Evolutionary conservation across 1,139 yeast genomes (phyloP).

Genomic region (Debaryomyces coudertii): DNA sequence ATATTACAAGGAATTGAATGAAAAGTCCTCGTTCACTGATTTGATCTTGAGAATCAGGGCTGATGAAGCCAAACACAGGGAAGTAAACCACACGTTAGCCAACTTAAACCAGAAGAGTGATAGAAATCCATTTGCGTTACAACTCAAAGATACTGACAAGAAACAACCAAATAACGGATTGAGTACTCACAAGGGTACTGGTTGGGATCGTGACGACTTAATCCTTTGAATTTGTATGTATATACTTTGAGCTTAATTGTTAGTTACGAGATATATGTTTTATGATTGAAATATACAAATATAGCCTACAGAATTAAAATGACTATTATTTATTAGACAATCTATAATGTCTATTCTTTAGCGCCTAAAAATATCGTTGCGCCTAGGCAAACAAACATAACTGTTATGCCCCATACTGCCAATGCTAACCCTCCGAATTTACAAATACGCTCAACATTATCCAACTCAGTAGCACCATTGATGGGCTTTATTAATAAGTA

Average conservation of each 20-base stretch:
- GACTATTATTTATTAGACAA: neutral
- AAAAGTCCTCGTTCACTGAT: slow-evolving; percentile 59
- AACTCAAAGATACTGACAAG: slow-evolving; percentile 35
- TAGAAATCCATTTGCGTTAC: slow-evolving; percentile 70
- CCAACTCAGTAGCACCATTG: slow-evolving; percentile 37
- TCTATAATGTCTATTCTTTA: slow-evolving; percentile 31
- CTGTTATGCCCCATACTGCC: slow-evolving; percentile 73
- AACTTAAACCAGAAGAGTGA: slow-evolving; percentile 57
- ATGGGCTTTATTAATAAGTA: slow-evolving; percentile 61
- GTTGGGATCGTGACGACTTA: slow-evolving; percentile 68
- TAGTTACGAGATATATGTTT: slow-evolving; percentile 1
- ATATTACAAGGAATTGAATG: slow-evolving; percentile 61
- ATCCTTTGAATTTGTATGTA: slow-evolving; percentile 15
- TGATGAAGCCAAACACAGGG: slow-evolving; percentile 77
- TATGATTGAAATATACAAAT: neutral
- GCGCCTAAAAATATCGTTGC: slow-evolving; percentile 73
- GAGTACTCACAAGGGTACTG: slow-evolving; percentile 48
- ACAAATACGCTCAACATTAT: slow-evolving; percentile 44
- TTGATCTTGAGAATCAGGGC: slow-evolving; percentile 59
- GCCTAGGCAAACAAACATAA: slow-evolving; percentile 76
- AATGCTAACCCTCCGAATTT: slow-evolving; percentile 64
- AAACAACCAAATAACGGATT: slow-evolving; percentile 64
- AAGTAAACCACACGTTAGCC: slow-evolving; percentile 76
- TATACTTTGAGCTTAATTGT: neutral
- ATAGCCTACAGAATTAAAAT: neutral